These are phyloP conservation scores for Trichosanthes truncata DNA, from an alignment of 306 rosid genomes.

Conservation along the genomic window DNA sequence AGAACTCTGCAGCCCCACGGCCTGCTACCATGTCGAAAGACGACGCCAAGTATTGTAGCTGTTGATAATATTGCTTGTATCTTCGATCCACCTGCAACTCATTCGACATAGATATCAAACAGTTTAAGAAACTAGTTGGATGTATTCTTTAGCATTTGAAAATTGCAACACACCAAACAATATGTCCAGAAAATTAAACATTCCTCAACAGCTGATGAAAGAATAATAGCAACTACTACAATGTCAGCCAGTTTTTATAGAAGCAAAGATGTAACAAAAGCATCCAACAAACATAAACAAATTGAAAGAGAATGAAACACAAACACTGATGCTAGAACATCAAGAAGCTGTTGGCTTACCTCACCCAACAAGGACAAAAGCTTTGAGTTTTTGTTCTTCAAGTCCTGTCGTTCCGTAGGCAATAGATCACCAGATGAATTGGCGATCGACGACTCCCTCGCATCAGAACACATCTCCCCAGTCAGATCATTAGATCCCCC, in stretches of 20 bases:
- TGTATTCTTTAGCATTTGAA: neutral
- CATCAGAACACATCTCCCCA: conserved; percentile 30
- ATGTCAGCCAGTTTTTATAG: neutral
- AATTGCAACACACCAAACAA: neutral
- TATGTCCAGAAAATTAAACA: neutral
- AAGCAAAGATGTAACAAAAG: neutral
- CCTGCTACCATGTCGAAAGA: conserved; percentile 74
- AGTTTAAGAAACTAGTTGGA: neutral
- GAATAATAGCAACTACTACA: neutral
- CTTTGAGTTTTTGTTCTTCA: conserved; percentile 61
- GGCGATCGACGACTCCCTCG: conserved; percentile 28
- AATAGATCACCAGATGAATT: conserved; percentile 46
- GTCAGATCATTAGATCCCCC: conserved; percentile 41
- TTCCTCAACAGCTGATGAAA: neutral
- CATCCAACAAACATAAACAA: neutral
- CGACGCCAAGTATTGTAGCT: conserved; percentile 64
- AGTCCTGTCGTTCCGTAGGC: conserved; percentile 49
- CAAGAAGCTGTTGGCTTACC: conserved; percentile 31
- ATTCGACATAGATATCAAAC: neutral
- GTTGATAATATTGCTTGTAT: conserved; percentile 69
- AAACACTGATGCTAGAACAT: neutral
- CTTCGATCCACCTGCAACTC: conserved; percentile 65
- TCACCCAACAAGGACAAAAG: conserved; percentile 78
- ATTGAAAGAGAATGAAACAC: neutral
- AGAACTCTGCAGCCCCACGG: conserved; percentile 67